Evolutionary conservation across 2,329 filamentous ascomycete species (phyloP).

Genomic region (Cordyceps militaris): DNA sequence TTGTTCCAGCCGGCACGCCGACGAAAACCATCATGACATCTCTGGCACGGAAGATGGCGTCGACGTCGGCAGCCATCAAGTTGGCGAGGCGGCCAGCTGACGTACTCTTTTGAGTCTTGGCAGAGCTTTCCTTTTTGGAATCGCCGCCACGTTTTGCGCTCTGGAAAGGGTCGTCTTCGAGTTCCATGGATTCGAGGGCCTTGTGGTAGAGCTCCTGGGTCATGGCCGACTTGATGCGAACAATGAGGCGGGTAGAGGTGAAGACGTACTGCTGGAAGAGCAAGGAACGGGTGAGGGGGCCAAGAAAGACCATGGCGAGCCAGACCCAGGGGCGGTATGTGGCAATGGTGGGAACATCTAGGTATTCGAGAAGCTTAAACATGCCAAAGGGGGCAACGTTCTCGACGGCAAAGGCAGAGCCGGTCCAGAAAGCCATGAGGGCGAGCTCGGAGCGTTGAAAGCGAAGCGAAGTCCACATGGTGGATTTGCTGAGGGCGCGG

Average conservation of each 20-base stretch:
- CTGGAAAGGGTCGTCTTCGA: conserved; percentile 47
- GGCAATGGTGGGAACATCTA: conserved; percentile 39
- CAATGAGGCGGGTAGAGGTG: conserved; percentile 47
- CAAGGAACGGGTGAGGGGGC: conserved; percentile 41
- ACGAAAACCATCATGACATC: conserved; percentile 42
- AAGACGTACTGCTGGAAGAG: conserved; percentile 52
- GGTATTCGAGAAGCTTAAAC: conserved; percentile 45
- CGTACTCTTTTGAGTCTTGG: conserved; percentile 29
- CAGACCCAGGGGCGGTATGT: conserved; percentile 44
- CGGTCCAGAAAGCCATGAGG: conserved; percentile 39
- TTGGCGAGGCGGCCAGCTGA: conserved; percentile 47
- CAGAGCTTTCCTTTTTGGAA: conserved; percentile 20
- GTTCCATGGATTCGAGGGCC: conserved; percentile 48
- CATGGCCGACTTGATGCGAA: conserved; percentile 48
- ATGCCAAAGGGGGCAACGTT: conserved; percentile 47
- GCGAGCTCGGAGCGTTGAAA: conserved; percentile 36
- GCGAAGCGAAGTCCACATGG: conserved; percentile 37
- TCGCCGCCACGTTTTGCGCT: conserved; percentile 19
- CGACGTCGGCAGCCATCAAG: conserved; percentile 52
- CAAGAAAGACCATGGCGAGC: conserved; percentile 46
- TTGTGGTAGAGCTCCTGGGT: conserved; percentile 53
- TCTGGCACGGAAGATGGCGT: conserved; percentile 44
- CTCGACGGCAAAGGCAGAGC: conserved; percentile 35
- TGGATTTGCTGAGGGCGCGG: conserved; percentile 35
- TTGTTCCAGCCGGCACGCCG: conserved; percentile 40